phyloP scores from a whole-genome alignment of 345 rosid species.

The Trapa bicornis region DNA sequence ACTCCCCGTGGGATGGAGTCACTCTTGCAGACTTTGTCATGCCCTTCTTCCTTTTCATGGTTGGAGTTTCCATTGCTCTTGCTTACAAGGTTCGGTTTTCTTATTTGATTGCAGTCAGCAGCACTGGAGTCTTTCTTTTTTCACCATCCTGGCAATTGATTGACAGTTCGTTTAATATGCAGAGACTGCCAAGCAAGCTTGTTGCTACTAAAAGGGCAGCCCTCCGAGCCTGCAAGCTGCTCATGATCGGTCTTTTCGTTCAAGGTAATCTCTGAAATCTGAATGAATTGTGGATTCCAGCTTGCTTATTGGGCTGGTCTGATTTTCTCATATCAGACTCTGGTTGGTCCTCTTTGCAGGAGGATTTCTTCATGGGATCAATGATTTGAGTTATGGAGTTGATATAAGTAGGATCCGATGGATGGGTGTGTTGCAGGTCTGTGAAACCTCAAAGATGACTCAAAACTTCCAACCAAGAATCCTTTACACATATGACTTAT shows the following conservation, averaged over 20 bases:
- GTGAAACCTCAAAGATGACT: neutral
- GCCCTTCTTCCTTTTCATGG: constrained; percentile 88
- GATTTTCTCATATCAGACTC: neutral
- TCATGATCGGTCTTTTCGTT: constrained; percentile 52
- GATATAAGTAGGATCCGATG: constrained; percentile 45
- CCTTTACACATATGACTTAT: neutral
- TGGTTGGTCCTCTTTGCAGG: constrained; percentile 25
- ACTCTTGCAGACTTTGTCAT: constrained; percentile 88
- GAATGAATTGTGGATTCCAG: neutral
- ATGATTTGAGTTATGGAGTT: constrained; percentile 51
- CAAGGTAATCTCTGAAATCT: constrained; percentile 36
- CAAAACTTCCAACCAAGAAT: no score
- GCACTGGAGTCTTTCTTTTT: neutral
- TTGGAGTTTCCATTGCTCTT: constrained; percentile 70
- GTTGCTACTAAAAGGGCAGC: constrained; percentile 54
- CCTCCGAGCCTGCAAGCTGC: constrained; percentile 44
- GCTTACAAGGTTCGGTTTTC: constrained; percentile 45
- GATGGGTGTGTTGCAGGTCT: constrained; percentile 79
- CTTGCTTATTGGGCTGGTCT: neutral
- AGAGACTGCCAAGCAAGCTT: constrained; percentile 44
- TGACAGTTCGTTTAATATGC: constrained; percentile 3
- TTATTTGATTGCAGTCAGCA: neutral
- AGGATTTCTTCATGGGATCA: constrained; percentile 66
- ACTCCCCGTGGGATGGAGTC: constrained; percentile 85
- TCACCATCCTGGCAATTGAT: neutral